Evolutionary conservation across 2,329 filamentous ascomycete genomes (phyloP), one percentile per base, ranked within the genome.

Genomic region (Penicillium sp.): DNA sequence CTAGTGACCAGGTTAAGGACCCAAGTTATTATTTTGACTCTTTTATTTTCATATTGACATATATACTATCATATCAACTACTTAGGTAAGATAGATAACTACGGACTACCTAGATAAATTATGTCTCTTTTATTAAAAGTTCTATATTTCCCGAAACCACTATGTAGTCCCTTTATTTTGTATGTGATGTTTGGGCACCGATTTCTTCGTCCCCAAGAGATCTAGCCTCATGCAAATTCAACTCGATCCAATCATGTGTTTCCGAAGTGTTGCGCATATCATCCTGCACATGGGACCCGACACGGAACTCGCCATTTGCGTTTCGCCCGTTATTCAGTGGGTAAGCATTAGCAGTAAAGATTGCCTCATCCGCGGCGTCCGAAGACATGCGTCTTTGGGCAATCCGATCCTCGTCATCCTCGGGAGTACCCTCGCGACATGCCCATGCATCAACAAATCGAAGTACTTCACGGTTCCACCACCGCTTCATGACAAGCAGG

Each of bases 381-480:
- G 20, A n/a, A n/a, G 20, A 24, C n/a, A 40, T 47, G n/a, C 46
- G 47, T 28, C n/a, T 54, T 30, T 54, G 46, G 5, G 50, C 56
- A 30, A 16, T 52, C 8, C 65, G 61, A 45, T 72, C 69, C 54
- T 71, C 68, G 24, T 74, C 72, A 60, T 82, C 81, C 56, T 83
- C 81, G 1, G 81, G 81, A 6, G 76, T 80, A 1, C 81, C 81
- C 45, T 80, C 76, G 23, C 77, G 75, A 59, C 81, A 83, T 24
- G 74, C 74, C 74, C 74, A 77, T 3, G 72, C 73, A 63, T 81
- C 78, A 33, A 81, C 78, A 63, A 77, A 78, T 38, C 75, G 64
- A 49, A 87, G 72, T 7, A 82, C 83, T 61, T 86, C 82, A 46
- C 77, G 75, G 18, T 74, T 77, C 84, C 84, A 87, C 55, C 85